Percentiles rank a stretch among this genome's conserved stretches.
Conservation (phyloP, 495 filamentous ascomycete genomes). For the Aspergillus nanangensis region DNA sequence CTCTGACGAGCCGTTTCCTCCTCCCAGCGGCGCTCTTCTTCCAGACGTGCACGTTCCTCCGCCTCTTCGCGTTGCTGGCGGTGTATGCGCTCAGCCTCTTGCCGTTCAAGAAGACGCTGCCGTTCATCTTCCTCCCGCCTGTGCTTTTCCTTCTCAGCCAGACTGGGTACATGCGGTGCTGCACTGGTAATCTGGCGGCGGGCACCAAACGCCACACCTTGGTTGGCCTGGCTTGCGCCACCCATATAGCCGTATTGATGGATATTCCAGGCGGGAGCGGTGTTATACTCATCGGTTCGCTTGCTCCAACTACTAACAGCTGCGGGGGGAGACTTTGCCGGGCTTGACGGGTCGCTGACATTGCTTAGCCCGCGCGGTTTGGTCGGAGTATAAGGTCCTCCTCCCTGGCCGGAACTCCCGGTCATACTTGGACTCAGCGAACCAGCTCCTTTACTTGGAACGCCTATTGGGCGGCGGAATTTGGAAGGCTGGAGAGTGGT, state of each 20-base stretch:
- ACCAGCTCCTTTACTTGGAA: slow-evolving; percentile 51
- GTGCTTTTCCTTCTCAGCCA: slow-evolving; percentile 62
- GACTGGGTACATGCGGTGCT: slow-evolving; percentile 69
- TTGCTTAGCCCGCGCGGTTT: slow-evolving; percentile 60
- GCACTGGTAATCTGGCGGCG: slow-evolving; percentile 88
- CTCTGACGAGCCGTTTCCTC: slow-evolving; percentile 65
- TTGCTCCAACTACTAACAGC: slow-evolving; percentile 87
- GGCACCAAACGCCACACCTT: slow-evolving; percentile 88
- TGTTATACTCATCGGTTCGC: slow-evolving; percentile 70
- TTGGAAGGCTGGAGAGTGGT: slow-evolving; percentile 67
- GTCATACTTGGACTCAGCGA: slow-evolving; percentile 70
- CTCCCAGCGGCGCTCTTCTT: slow-evolving; percentile 77
- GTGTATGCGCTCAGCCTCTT: slow-evolving; percentile 61
- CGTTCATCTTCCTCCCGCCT: slow-evolving; percentile 60
- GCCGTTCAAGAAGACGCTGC: slow-evolving; percentile 51
- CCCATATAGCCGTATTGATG: slow-evolving; percentile 99
- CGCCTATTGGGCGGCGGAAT: slow-evolving; percentile 68
- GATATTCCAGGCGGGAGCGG: slow-evolving; percentile 95
- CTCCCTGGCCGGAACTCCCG: slow-evolving; percentile 48
- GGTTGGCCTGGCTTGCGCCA: slow-evolving; percentile 91
- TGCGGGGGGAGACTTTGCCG: slow-evolving; percentile 54
- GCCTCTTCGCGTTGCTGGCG: slow-evolving; percentile 61
- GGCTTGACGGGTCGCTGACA: slow-evolving; percentile 62
- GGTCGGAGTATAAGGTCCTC: slow-evolving; percentile 28
- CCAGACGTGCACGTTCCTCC: slow-evolving; percentile 54